Conservation (phyloP, 2,329 filamentous ascomycete genomes). For the Penicillium sp. region DNA sequence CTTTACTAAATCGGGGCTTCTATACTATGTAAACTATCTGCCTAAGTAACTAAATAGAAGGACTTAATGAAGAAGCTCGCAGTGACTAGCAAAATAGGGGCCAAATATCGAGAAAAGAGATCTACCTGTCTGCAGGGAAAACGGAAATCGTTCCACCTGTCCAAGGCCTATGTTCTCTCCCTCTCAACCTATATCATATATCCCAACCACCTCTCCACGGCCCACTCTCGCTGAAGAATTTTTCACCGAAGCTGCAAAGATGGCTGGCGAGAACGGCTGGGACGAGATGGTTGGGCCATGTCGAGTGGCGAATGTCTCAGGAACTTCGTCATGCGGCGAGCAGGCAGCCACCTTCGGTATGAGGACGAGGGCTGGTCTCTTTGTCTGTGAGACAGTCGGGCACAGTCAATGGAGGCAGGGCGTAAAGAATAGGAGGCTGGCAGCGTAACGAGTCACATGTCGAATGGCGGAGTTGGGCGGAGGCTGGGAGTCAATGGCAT, state of each 20-base stretch:
- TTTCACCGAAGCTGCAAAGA: not conserved
- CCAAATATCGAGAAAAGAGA: not conserved
- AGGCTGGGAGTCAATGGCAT: not conserved
- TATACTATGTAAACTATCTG: not conserved
- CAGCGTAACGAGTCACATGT: not conserved
- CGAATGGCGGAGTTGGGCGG: not conserved
- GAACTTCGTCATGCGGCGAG: not conserved
- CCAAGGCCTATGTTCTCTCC: not conserved
- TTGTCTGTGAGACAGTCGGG: not conserved
- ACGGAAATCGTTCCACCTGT: not conserved
- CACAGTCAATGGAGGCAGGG: not conserved
- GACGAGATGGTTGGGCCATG: not conserved
- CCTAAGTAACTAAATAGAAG: not conserved
- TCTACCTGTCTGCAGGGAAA: not conserved
- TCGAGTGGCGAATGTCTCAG: not conserved
- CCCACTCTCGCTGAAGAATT: no score
- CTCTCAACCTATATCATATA: not conserved
- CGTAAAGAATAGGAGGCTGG: not conserved
- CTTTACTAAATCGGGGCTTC: not conserved
- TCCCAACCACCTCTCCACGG: not conserved
- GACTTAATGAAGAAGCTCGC: not conserved
- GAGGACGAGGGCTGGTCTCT: not conserved
- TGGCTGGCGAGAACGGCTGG: not conserved
- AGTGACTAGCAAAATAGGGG: not conserved
- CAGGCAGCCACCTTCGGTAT: not conserved